Evolutionary conservation across 345 rosid species (phyloP).

Genomic region (Capsella bursapastoris): DNA sequence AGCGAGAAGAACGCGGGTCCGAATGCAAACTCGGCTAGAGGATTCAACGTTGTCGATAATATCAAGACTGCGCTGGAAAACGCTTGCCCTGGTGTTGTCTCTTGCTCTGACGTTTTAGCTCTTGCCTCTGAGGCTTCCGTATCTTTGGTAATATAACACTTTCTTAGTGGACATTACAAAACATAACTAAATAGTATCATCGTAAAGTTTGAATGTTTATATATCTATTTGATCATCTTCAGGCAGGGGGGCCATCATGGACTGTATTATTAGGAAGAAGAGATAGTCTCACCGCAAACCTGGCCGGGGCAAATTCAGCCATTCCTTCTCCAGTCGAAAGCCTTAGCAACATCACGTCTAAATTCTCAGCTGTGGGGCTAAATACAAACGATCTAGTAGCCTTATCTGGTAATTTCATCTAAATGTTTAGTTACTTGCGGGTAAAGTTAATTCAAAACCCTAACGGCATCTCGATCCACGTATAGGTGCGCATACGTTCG

Average conservation of each 20-base stretch:
- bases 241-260: slow-evolving; percentile 51
- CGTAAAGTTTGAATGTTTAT: neutral
- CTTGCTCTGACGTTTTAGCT: slow-evolving; percentile 81
- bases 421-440: slow-evolving; percentile 19
- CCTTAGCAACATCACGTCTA: slow-evolving; percentile 34
- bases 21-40: slow-evolving; percentile 58
- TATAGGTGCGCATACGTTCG: slow-evolving; percentile 74
- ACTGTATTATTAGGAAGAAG: slow-evolving; percentile 42
- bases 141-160: slow-evolving; percentile 50
- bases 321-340: slow-evolving; percentile 44
- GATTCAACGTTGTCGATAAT: slow-evolving; percentile 69
- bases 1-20: slow-evolving; percentile 71
- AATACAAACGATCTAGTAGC: slow-evolving; percentile 42
- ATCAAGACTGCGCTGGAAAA: slow-evolving; percentile 70
- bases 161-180: neutral
- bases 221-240: slow-evolving; percentile 24
- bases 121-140: slow-evolving; percentile 71
- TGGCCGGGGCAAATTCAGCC: slow-evolving; percentile 21
- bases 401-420: slow-evolving; percentile 38
- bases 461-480: neutral
- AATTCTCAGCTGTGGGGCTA: slow-evolving; percentile 38
- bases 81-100: slow-evolving; percentile 71
- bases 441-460: slow-evolving; percentile 4
- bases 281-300: slow-evolving; percentile 46
- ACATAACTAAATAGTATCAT: neutral